Base-by-base conservation (phyloP, 2,329 filamentous ascomycete genomes). In the Colletotrichum sp. region DNA sequence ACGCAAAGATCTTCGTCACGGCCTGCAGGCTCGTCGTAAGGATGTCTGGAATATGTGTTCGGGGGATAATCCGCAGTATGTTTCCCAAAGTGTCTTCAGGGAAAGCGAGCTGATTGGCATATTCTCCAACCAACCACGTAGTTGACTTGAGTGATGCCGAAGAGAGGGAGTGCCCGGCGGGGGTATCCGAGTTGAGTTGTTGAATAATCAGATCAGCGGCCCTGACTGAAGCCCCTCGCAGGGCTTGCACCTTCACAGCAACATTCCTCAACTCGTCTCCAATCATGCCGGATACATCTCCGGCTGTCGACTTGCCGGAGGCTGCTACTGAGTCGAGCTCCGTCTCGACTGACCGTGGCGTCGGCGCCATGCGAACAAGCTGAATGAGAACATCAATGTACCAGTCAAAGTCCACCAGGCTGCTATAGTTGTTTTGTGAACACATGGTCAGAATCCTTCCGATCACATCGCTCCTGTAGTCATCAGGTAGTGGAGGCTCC, bases 391-490 rank as follows among this genome's bases (percentile, higher is more conserved):
- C 92, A 78, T 97, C 95, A 78, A 98, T 94, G 83, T 98, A 98
- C 97, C 97, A 99, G 79, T 98, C 96, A 83, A 99, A 99, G 82
- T 99, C 96, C 68, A 90, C 87, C 63, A 99, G 89, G 81, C 96
- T 95, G 52, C 91, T 90, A 83, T 98, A 99, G 76, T 96, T 98
- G 78, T 96, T 94, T 78, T 93, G 92, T 10, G 95, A 95, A 83
- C 96, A 98, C 92, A 99, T 98, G 76, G 93, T 92, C 13, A 98
- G 83, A 75, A 98, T 95, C 74, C 94, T 91, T 72, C 90, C 90
- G 68, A 98, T 95, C 24, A 98, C 95, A 79, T 95, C 95, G 48
- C 93, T 87, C 67, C 93, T 93, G 83, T 98, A 99, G 78, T 98
- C 95, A 76, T 96, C 93, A 1, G 97, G 96, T 9, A 98, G 87